Conservation (phyloP, 768 basidiomycete genomes). For the Lactarius pseudohatsudake region DNA sequence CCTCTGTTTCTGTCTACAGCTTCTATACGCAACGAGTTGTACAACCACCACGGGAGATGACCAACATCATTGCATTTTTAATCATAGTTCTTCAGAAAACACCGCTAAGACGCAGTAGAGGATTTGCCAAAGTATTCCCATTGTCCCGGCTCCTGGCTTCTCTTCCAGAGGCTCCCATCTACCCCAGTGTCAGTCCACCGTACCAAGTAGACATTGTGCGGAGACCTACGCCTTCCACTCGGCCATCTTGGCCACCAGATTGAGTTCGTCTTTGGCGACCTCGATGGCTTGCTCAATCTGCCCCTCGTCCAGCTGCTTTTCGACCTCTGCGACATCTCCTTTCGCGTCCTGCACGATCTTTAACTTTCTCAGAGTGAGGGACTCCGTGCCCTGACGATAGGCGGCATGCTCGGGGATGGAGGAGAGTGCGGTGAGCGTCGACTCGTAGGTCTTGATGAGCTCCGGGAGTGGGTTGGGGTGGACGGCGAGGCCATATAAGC, state of each 20-base stretch:
- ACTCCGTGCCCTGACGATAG: constrained; percentile 88
- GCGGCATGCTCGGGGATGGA: constrained; percentile 78
- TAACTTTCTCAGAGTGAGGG: constrained; percentile 78
- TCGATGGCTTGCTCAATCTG: constrained; percentile 85
- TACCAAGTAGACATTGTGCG: constrained; percentile 4
- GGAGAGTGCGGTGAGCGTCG: constrained; percentile 68
- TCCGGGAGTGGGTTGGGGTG: constrained; percentile 84
- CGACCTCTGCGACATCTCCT: constrained; percentile 63
- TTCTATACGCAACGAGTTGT: constrained; percentile 9
- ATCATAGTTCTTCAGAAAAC: constrained; percentile 2
- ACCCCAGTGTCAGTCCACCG: constrained; percentile 3
- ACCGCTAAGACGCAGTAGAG: constrained; percentile 42
- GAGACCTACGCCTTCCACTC: constrained; percentile 94
- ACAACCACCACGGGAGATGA: constrained; percentile 11
- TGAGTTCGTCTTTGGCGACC: constrained; percentile 80
- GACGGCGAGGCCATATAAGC: constrained; percentile 79
- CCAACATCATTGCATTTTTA: constrained; percentile 12
- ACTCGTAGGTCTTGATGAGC: constrained; percentile 70
- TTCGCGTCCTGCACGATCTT: constrained; percentile 66
- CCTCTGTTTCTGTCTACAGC: constrained; percentile 15
- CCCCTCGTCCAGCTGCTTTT: constrained; percentile 77
- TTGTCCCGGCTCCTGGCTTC: constrained; percentile 75
- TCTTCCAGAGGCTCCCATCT: constrained; percentile 89
- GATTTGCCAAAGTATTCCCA: constrained; percentile 80
- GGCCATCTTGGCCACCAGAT: constrained; percentile 76